A percentile compares a stretch with the other conserved stretches of the same genome.
phyloP scores from a whole-genome alignment of 1,284 basidiomycete genomes.

The Cryptococcus neoformans region DNA sequence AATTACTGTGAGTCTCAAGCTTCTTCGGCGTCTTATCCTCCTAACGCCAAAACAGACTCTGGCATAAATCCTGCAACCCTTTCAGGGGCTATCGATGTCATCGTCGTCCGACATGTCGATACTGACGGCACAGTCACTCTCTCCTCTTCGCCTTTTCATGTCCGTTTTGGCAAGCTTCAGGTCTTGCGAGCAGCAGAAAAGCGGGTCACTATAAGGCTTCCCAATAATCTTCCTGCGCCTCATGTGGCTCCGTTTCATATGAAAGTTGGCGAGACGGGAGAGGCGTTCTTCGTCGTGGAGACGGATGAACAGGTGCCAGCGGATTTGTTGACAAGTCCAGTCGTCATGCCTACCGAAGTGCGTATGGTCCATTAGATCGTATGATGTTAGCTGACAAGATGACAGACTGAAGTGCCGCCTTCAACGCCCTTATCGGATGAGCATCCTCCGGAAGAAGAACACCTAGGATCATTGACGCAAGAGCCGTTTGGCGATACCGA shows the following conservation, averaged over 20 bases:
- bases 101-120: slow-evolving; percentile 76
- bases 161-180: slow-evolving; percentile 97
- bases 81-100: slow-evolving; percentile 95
- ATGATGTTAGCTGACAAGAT: background rate
- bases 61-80: slow-evolving; percentile 87
- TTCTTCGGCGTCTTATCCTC: no score
- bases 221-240: slow-evolving; percentile 46
- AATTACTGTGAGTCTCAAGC: slow-evolving; percentile 37
- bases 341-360: slow-evolving; percentile 57
- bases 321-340: slow-evolving; percentile 89
- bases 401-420: slow-evolving; percentile 9
- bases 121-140: slow-evolving; percentile 61
- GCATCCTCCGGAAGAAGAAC: background rate
- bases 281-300: slow-evolving; percentile 99
- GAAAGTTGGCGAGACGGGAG: slow-evolving; percentile 98
- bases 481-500: slow-evolving; percentile 47
- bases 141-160: slow-evolving; percentile 94
- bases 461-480: slow-evolving; percentile 26
- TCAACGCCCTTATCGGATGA: slow-evolving; percentile 8
- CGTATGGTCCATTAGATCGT: slow-evolving; percentile 7
- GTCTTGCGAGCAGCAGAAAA: slow-evolving; percentile 93
- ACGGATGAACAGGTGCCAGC: slow-evolving; percentile 92
- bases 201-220: slow-evolving; percentile 78
- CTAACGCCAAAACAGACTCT: slow-evolving; percentile 38
- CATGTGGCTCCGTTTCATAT: slow-evolving; percentile 76